Conservation (phyloP, 257 asterid genomes). For the Nicotiana noctiflora region DNA sequence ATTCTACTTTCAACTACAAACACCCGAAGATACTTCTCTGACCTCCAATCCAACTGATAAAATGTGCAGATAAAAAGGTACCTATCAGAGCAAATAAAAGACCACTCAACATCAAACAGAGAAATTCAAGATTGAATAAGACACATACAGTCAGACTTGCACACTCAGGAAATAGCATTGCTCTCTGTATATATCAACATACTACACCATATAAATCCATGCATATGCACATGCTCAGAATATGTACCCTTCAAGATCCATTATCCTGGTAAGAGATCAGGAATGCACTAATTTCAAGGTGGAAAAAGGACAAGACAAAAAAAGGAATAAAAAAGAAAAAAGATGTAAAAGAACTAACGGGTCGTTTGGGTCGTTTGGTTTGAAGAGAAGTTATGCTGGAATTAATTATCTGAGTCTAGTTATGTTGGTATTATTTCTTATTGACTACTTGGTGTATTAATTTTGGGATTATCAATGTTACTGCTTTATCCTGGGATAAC, state of each 20-base stretch:
- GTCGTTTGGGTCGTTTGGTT: no score
- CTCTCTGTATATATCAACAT: not conserved
- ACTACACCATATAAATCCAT: not conserved
- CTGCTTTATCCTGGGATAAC: no score
- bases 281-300: not conserved
- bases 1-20: slow-evolving; percentile 1
- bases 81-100: not conserved
- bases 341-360: not conserved
- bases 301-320: not conserved
- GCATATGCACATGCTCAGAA: slow-evolving; percentile 4
- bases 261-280: not conserved
- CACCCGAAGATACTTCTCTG: not conserved
- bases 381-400: no score
- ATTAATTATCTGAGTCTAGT: no score
- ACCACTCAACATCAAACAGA: not conserved
- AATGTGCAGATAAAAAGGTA: not conserved
- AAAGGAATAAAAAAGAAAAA: not conserved
- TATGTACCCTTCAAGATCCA: not conserved
- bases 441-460: no score
- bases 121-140: not conserved
- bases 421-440: no score
- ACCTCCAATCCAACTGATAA: slow-evolving; percentile 7
- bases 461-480: no score
- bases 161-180: not conserved
- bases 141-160: not conserved